Base-by-base conservation (phyloP, 768 basidiomycete genomes). In the Trametes meyenii region DNA sequence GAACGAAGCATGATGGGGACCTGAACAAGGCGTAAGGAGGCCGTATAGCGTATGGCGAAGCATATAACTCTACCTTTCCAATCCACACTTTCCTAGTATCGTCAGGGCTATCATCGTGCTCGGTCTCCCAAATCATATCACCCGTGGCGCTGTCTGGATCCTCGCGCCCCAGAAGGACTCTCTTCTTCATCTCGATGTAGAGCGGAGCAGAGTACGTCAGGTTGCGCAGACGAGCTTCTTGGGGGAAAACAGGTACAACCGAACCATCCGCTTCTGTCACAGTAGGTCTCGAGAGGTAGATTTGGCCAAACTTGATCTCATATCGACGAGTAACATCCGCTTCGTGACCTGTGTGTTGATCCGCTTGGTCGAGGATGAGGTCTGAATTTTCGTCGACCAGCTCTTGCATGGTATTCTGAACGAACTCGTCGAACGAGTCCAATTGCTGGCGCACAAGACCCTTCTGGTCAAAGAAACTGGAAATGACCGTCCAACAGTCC, bases 391-490 rank as follows among this genome's bases (percentile, higher is more conserved):
- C 97, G 73, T 98, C 97, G 21, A 99, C 96, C 24, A 99, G 83
- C 73, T 98, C 97, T 76, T 98, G 96, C 95, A 99, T 97, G 14
- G 95, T 98, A 69, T 98, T 98, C 72, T 98, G 94, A 36, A 99
- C 93, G 70, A 98, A 99, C 77, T 98, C 96, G 73, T 99, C 95
- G 76, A 96, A 99, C 12, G 93, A 96, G 78, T 96, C 95, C 55
- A 98, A 86, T 73, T 99, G 97, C 73, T 99, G 97, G 50, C 94
- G 86, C 55, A 98, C 97, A 62, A 99, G 89, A 76, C 96, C 96
- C 75, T 96, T 97, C 74, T 94, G 92, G 64, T 94, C 89, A 74
- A 99, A 98, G 79, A 96, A 99, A 70, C 92, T 88, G 64, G 92
- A 90, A 69, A 98, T 98, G 72, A 99, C 89, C 42, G 89, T 87